Conservation (phyloP, 176 grass and related monocot genomes). For the Avena atlantica region DNA sequence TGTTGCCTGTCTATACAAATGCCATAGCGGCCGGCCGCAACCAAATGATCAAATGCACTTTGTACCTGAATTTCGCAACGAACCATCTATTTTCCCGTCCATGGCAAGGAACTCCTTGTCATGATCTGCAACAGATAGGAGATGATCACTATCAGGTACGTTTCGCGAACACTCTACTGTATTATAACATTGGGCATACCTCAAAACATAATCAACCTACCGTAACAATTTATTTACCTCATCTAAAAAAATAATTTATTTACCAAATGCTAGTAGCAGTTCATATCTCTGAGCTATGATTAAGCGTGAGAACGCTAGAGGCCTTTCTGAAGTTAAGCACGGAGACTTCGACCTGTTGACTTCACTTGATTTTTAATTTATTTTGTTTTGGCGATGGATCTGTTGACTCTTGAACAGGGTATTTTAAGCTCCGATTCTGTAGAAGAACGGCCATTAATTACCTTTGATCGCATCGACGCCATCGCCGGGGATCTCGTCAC, state of each 20-base stretch:
- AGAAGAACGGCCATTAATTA: neutral
- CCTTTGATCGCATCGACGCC: neutral
- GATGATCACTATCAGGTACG: neutral
- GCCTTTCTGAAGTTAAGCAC: no score
- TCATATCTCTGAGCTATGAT: no score
- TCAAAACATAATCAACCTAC: neutral
- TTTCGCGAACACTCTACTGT: neutral
- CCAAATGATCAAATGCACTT: neutral
- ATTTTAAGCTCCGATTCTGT: neutral
- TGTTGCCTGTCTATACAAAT: neutral
- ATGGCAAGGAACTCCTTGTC: constrained; percentile 1
- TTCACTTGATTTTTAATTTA: no score
- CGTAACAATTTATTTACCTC: neutral
- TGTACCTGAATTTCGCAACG: constrained; percentile 36
- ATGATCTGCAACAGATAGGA: constrained; percentile 34
- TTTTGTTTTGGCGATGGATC: no score
- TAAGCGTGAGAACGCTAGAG: no score
- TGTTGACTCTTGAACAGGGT: neutral
- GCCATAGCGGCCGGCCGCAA: neutral
- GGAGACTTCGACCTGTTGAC: no score
- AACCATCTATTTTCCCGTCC: neutral
- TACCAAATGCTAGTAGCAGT: no score
- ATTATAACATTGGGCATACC: neutral
- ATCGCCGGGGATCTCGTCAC: neutral
- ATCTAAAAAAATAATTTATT: no score